phyloP scores from a whole-genome alignment of 768 basidiomycete species.

The Mycena vulgaris region DNA sequence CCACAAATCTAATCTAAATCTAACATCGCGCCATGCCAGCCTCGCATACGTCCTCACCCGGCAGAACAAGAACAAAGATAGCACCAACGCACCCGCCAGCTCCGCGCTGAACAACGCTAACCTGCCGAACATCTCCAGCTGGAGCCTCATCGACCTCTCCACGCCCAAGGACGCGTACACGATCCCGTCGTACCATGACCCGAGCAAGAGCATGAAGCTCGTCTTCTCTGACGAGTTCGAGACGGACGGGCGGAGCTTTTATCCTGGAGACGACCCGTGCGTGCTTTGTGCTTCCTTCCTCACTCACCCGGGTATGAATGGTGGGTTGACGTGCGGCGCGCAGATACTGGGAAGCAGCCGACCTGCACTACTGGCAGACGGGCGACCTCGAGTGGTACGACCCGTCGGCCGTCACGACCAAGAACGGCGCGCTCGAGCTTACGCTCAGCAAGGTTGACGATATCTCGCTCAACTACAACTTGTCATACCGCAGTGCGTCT shows the following conservation, averaged over 20 bases:
- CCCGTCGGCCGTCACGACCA: constrained; percentile 80
- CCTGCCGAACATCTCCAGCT: constrained; percentile 30
- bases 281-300: constrained; percentile 84
- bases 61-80: constrained; percentile 8
- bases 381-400: constrained; percentile 90
- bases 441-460: constrained; percentile 82
- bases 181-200: constrained; percentile 37
- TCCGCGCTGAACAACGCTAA: constrained; percentile 27
- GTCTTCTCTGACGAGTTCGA: constrained; percentile 91
- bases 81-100: neutral
- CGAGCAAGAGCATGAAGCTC: constrained; percentile 57
- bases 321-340: neutral
- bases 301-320: constrained; percentile 82
- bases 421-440: constrained; percentile 73
- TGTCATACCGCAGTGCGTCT: constrained; percentile 48
- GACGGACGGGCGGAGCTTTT: constrained; percentile 80
- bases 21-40: constrained; percentile 22
- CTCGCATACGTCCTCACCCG: constrained; percentile 22
- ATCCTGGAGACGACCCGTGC: constrained; percentile 88
- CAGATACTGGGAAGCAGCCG: constrained; percentile 81
- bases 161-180: constrained; percentile 72
- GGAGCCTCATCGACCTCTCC: constrained; percentile 58
- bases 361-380: constrained; percentile 86
- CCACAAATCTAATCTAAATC: constrained; percentile 7
- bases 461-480: constrained; percentile 52